phyloP scores from a whole-genome alignment of 768 basidiomycete genomes.

The Amanita exitialis region DNA sequence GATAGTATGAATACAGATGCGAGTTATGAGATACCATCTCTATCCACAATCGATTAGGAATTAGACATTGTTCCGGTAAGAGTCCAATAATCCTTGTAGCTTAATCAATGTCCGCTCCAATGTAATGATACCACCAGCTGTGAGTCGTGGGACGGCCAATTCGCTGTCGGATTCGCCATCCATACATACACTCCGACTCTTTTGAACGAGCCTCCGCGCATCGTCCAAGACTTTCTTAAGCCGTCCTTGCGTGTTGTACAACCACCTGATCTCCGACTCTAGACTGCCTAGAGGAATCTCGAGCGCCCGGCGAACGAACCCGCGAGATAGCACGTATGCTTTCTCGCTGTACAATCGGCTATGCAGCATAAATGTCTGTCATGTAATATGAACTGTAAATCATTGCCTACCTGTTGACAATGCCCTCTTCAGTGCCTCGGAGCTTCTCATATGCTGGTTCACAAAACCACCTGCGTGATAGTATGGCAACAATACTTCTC shows the following conservation, averaged over 20 bases:
- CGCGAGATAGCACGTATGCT: conserved; percentile 83
- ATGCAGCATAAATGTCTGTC: conserved; percentile 2
- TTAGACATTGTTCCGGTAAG: conserved; percentile 5
- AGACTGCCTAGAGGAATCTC: conserved; percentile 68
- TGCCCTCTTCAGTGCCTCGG: conserved; percentile 83
- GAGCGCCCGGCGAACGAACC: conserved; percentile 83
- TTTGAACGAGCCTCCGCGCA: conserved; percentile 53
- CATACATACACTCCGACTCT: conserved; percentile 38
- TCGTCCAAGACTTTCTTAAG: conserved; percentile 61
- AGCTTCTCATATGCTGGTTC: conserved; percentile 93
- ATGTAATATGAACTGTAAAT: neutral
- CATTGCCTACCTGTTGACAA: conserved; percentile 61
- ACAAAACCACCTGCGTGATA: conserved; percentile 63
- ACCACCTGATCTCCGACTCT: conserved; percentile 60
- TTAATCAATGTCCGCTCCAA: conserved; percentile 66
- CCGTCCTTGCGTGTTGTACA: conserved; percentile 57
- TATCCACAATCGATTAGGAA: neutral
- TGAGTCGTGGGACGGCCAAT: conserved; percentile 63
- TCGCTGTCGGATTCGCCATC: conserved; percentile 23
- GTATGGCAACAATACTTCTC: conserved; percentile 1
- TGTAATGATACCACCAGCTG: conserved; percentile 69
- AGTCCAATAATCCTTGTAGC: conserved; percentile 37
- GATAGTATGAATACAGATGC: conserved; percentile 4
- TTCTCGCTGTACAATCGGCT: conserved; percentile 92
- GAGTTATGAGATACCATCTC: neutral